Evolutionary conservation across 2,329 filamentous ascomycete genomes (phyloP), one percentile per base, ranked within the genome.

Genomic region (Colletotrichum lini): DNA sequence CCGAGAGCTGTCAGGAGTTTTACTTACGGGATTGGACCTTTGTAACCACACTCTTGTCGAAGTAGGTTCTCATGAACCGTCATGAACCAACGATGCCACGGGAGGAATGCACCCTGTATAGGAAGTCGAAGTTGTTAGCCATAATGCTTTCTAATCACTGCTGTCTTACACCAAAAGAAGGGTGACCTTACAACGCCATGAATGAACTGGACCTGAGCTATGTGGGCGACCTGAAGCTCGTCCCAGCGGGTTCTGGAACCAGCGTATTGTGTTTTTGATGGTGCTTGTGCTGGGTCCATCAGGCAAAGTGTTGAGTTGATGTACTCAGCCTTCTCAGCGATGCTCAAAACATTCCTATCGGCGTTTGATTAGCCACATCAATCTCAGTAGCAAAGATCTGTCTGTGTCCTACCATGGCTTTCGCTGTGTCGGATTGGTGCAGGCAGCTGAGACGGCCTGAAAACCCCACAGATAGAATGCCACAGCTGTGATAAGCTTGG

Each of bases 51-150:
- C 54, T 79, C 76, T 4, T 66, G 74, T 38, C 76, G 74, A 2
- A 82, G 76, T 1, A 77, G 70, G 18, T 72, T 38, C 61, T 82
- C 80, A 47, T 82, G 80, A 5, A 78, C 73, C 10, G 77, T 73
- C 23, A 81, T 73, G 63, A 77, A 77, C 49, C 76, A 78, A 9
- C 80, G 77, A 70, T 83, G 81, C 76, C 78, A 82, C 0, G 81
- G 80, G 40, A 83, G 77, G 70, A 83, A 82, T 4, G 60, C 47
- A 15, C 70, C 70, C 70, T 72, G 2, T 21, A 15, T 21, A 23
- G 4, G 21, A 7, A 21, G 18, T n/a, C 9, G 1, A 7, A 38
- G 35, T 13, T 6, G 4, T 54, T 21, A 54, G 30, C 38, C 35
- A 10, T 15, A 6, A 21, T 15, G 10, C 5, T 54, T 9, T 3